Evolutionary conservation across 1,284 basidiomycete species (phyloP), one percentile per base, ranked within the genome.

Genomic region (Entoloma clypeatum): DNA sequence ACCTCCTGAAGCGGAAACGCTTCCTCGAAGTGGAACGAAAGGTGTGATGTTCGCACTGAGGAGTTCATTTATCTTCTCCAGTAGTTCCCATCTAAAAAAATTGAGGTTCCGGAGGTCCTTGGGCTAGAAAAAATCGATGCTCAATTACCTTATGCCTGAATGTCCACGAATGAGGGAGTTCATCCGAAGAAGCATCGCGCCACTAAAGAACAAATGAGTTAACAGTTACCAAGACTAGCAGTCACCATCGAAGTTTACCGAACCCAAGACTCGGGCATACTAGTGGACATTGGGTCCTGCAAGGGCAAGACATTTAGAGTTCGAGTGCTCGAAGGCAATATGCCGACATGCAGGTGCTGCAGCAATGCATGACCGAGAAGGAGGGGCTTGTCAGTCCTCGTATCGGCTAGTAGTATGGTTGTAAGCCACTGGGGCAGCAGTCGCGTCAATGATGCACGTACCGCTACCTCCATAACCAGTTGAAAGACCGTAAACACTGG

Each of bases 181-280:
- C 70, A 89, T 83, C 51, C 91, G 83, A 48, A 94, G 74, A 6
- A 91, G 67, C 51, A 93, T 90, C 1, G 91, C 89, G 10, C 86
- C 91, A n/a, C n/a, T n/a, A n/a, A n/a, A n/a, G n/a, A n/a, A n/a
- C n/a, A n/a, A n/a, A n/a, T n/a, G n/a, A n/a, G n/a, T n/a, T n/a
- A n/a, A n/a, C n/a, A n/a, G n/a, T n/a, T n/a, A n/a, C n/a, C n/a
- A n/a, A n/a, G n/a, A n/a, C n/a, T n/a, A n/a, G n/a, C n/a, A n/a
- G n/a, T n/a, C n/a, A n/a, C n/a, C n/a, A n/a, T n/a, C n/a, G n/a
- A n/a, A n/a, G n/a, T n/a, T n/a, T n/a, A n/a, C 36, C 89, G 81
- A n/a, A 91, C 89, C 85, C 90, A 92, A 6, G 87, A 68, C 48
- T 88, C 82, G n/a, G 91, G 91, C 85, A 92, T 90, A 46, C 76